phyloP scores from a whole-genome alignment of 2,329 filamentous ascomycete genomes.

The Aspergillus texensis region DNA sequence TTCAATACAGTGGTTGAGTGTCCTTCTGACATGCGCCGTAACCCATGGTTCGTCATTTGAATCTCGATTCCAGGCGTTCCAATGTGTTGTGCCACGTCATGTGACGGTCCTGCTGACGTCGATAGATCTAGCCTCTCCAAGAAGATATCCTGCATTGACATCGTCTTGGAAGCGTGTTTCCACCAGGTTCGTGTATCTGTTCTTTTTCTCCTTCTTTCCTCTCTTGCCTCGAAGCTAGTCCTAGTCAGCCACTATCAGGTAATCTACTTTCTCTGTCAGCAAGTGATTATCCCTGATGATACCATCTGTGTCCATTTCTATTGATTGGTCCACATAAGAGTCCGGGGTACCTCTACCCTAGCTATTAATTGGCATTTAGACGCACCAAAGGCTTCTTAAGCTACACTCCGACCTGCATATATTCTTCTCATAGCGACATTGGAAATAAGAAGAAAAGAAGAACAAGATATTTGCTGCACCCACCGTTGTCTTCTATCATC shows the following conservation, averaged over 20 bases:
- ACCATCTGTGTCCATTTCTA: neutral
- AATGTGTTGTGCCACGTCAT: constrained; percentile 3
- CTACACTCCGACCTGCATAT: neutral
- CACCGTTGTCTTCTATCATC: neutral
- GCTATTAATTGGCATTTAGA: neutral
- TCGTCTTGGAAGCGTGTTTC: neutral
- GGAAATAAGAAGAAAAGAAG: neutral
- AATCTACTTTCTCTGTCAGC: neutral
- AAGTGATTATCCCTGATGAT: neutral
- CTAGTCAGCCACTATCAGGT: neutral
- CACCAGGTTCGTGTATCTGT: neutral
- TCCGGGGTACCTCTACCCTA: neutral
- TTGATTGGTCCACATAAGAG: constrained; percentile 2
- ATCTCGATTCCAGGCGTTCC: neutral
- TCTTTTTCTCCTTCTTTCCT: neutral
- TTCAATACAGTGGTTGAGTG: neutral
- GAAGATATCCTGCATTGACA: neutral
- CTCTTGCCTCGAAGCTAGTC: neutral
- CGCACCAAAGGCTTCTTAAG: neutral
- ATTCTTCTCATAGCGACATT: neutral
- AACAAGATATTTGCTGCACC: neutral
- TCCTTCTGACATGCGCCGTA: neutral
- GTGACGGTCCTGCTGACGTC: constrained; percentile 19
- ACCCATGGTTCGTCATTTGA: neutral
- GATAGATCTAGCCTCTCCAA: neutral